Evolutionary conservation across 2,329 filamentous ascomycete genomes (phyloP).

Genomic region (Calcarisporium arbuscula): DNA sequence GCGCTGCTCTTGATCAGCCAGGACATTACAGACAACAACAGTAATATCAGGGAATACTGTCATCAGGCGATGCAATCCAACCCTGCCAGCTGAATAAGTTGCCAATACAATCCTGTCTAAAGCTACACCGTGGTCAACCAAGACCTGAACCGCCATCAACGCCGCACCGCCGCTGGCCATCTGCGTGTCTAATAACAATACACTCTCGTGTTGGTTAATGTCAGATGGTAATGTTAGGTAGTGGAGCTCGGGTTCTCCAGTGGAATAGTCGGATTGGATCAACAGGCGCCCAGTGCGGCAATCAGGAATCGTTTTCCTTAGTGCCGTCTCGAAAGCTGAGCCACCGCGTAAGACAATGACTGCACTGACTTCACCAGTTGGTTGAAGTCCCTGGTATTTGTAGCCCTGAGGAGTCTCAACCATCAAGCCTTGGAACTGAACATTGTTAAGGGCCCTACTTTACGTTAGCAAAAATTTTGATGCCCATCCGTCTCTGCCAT

Average conservation of each 20-base stretch:
- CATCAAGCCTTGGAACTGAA: conserved; percentile 57
- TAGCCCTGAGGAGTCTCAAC: conserved; percentile 67
- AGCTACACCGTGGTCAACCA: conserved; percentile 86
- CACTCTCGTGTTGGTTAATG: conserved; percentile 68
- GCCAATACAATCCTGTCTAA: conserved; percentile 85
- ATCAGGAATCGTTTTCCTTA: conserved; percentile 87
- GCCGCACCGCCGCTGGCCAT: conserved; percentile 84
- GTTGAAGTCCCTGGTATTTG: conserved; percentile 64
- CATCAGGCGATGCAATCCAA: conserved; percentile 77
- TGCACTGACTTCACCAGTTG: conserved; percentile 71
- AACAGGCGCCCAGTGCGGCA: conserved; percentile 83
- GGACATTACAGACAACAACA: conserved; percentile 77
- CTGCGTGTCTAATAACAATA: conserved; percentile 85
- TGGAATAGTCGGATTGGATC: conserved; percentile 81
- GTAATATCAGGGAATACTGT: conserved; percentile 84
- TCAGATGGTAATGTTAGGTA: conserved; percentile 74
- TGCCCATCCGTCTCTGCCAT: background rate
- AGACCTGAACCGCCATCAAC: conserved; percentile 92
- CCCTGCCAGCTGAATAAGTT: conserved; percentile 81
- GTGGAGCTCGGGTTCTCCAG: conserved; percentile 87
- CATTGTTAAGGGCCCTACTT: conserved; percentile 66
- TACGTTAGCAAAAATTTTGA: conserved; percentile 7
- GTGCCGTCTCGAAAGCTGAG: conserved; percentile 77
- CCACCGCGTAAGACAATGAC: conserved; percentile 87
- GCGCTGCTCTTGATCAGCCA: conserved; percentile 73